These are phyloP conservation scores for Paspalum vaginatum DNA, from an alignment of 176 grass and related monocot genomes.

Conservation along the genomic window DNA sequence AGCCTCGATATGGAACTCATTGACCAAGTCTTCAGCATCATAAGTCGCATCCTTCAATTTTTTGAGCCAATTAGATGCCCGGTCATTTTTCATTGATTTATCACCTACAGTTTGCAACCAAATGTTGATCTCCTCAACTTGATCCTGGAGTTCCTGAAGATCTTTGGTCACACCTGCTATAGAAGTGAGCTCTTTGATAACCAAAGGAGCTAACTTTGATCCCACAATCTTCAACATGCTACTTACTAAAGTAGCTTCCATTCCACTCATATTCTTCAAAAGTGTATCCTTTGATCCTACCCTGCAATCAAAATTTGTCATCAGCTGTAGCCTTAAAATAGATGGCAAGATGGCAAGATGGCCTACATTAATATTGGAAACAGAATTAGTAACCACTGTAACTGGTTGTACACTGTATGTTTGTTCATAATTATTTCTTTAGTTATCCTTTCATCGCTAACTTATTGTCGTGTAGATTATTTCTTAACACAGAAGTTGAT, in stretches of 20 bases:
- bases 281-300: not conserved
- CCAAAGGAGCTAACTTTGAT: not conserved
- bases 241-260: not conserved
- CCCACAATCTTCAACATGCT: not conserved
- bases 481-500: too few relatives aligned
- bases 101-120: not conserved
- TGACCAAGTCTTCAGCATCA: constrained; percentile 6
- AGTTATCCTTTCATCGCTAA: not conserved
- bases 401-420: too few relatives aligned
- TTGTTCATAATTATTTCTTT: not conserved
- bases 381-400: not conserved
- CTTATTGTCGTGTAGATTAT: not conserved
- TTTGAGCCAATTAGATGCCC: constrained; percentile 1
- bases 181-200: not conserved
- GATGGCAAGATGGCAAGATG: too few relatives aligned
- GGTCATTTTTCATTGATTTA: not conserved
- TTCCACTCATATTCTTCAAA: not conserved
- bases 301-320: not conserved
- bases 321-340: not conserved
- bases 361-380: not conserved
- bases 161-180: not conserved
- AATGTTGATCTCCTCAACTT: not conserved
- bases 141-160: constrained; percentile 4
- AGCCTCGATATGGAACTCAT: not conserved
- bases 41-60: constrained; percentile 2